Conservation (phyloP, 495 filamentous ascomycete species). For the Podospora appendiculata region DNA sequence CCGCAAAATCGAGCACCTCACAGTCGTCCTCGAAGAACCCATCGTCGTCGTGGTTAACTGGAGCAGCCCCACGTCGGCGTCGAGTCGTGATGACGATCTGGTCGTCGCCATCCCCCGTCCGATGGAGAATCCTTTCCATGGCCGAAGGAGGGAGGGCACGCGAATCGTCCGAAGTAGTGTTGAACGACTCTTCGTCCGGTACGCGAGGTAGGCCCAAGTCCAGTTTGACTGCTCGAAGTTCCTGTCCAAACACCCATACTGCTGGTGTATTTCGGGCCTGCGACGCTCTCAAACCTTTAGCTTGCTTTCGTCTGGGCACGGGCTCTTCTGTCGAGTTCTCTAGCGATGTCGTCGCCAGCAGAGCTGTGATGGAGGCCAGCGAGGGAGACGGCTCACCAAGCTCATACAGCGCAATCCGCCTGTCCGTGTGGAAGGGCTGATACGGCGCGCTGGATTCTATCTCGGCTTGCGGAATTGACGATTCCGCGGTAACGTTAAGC, state of each 20-base stretch:
- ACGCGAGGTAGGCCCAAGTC: constrained; percentile 45
- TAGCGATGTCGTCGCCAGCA: constrained; percentile 19
- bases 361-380: neutral
- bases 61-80: constrained; percentile 49
- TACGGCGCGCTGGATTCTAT: constrained; percentile 89
- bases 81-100: constrained; percentile 77
- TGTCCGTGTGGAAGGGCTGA: constrained; percentile 84
- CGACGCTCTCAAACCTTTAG: constrained; percentile 8
- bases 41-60: constrained; percentile 49
- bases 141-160: constrained; percentile 46
- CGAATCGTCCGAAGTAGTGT: constrained; percentile 39
- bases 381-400: neutral
- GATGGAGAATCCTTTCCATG: constrained; percentile 49
- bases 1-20: constrained; percentile 85
- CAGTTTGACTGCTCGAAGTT: constrained; percentile 52
- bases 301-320: constrained; percentile 6
- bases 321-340: constrained; percentile 16
- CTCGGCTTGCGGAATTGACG: constrained; percentile 74
- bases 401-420: constrained; percentile 62
- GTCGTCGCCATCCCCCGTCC: constrained; percentile 58
- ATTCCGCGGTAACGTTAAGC: constrained; percentile 31
- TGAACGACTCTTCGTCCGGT: constrained; percentile 49
- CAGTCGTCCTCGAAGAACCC: constrained; percentile 94
- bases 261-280: constrained; percentile 2
- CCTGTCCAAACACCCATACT: constrained; percentile 66